Base-by-base conservation (phyloP, 1,284 basidiomycete species). In the Cerrena zonata region DNA sequence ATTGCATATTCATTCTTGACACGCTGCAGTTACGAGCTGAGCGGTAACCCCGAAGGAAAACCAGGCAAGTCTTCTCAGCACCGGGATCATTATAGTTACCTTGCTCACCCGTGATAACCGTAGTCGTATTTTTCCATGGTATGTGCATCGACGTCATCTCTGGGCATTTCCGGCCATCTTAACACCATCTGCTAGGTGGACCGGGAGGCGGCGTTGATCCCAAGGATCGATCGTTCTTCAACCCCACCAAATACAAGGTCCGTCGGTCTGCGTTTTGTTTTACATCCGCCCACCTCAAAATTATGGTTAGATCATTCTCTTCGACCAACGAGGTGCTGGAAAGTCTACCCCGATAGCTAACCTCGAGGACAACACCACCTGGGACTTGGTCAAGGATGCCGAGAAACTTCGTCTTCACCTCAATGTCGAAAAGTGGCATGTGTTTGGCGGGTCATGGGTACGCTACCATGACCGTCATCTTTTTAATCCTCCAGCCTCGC, bases 401-500 rank as follows among this genome's bases (percentile, higher is more conserved):
- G 94, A 97, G 66, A 83, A 73, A 60, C 71, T 97, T 23, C 78
- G 94, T 47, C 74, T 84, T 59, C 78, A 86, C 54, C 75, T 95
- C 43, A 56, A 57, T 22, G 61, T 70, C 50, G 82, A 89, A n/a
- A 90, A 84, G 62, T 94, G 91, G 92, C 83, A 93, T 51, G 89
- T 94, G 24, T 95, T 94, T 64, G 92, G 93, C 38, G 92, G 92
- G 5, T 91, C 87, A 26, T 94, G 91, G 91, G 88, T 84, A 60
- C 53, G 73, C 19, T 13, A n/a, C 21, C 13, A 15, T n/a, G n/a
- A n/a, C n/a, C n/a, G n/a, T n/a, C n/a, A n/a, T n/a, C n/a, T n/a
- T n/a, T n/a, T n/a, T n/a, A n/a, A n/a, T n/a, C n/a, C n/a, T n/a
- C n/a, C n/a, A n/a, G n/a, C n/a, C n/a, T n/a, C n/a, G n/a, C n/a